Evolutionary conservation across 495 filamentous ascomycete genomes (phyloP).

Genomic region (Tuber umbilicatum): DNA sequence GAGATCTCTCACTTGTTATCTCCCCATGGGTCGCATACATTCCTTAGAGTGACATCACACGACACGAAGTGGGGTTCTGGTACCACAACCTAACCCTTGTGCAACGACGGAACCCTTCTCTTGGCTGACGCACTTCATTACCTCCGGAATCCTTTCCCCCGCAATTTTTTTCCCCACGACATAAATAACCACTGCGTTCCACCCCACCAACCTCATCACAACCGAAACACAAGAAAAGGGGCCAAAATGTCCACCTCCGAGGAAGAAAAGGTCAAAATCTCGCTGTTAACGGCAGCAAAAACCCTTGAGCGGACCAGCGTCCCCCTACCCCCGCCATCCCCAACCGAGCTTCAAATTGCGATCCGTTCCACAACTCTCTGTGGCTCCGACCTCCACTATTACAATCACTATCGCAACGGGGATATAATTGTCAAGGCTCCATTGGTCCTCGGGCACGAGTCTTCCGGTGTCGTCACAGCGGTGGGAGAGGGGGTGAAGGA

Average conservation of each 20-base stretch:
- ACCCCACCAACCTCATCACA: neutral
- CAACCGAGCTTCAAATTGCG: constrained; percentile 64
- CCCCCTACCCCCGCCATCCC: constrained; percentile 45
- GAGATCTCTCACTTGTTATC: neutral
- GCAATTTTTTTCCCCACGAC: neutral
- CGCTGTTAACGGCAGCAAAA: constrained; percentile 54
- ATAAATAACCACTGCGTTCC: neutral
- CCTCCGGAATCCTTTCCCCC: neutral
- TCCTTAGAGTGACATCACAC: neutral
- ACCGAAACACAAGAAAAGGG: neutral
- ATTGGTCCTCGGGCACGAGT: constrained; percentile 72
- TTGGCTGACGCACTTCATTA: neutral
- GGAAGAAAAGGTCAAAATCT: constrained; percentile 43
- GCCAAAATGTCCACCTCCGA: neutral
- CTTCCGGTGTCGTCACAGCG: constrained; percentile 57
- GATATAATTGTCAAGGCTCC: constrained; percentile 68
- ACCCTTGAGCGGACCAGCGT: constrained; percentile 44
- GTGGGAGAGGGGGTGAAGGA: constrained; percentile 48
- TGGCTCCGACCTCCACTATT: constrained; percentile 80
- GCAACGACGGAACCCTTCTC: neutral
- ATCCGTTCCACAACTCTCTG: constrained; percentile 72
- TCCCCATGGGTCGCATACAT: neutral
- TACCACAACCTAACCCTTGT: neutral
- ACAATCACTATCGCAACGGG: constrained; percentile 75
- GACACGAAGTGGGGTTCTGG: neutral